Evolutionary conservation across 2,329 filamentous ascomycete species (phyloP), one percentile per base, ranked within the genome.

Genomic region (Phyllosticta citribraziliensis): DNA sequence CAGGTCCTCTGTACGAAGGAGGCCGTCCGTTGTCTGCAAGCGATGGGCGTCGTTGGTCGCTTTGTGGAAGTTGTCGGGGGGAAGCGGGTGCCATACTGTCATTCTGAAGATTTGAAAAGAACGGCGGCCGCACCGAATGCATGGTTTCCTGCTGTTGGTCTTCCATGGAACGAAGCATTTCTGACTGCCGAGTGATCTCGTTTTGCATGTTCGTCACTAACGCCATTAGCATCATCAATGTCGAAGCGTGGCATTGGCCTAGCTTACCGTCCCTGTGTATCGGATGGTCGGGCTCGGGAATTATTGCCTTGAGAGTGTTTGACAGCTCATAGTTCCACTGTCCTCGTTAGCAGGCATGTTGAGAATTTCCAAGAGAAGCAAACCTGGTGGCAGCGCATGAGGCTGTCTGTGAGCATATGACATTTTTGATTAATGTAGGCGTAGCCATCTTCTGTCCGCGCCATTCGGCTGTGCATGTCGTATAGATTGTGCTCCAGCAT

Each of bases 321-420:
- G 90, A 88, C 63, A 97, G 81, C 58, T 96, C 91, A 70, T 92
- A 87, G 70, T 91, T 95, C 80, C 91, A 90, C 76, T 94, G n/a
- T 11, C 52, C 53, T 25, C 60, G 64, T 63, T 35, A 65, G 62
- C n/a, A 63, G 12, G 9, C 9, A 35, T 53, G 2, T 14, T 22
- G 19, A n/a, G 20, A 50, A 11, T 19, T 25, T 52, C 10, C 3
- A 30, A 25, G 27, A 62, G 62, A 60, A 62, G 30, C 79, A 66
- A 74, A 86, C 83, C 74, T 86, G 84, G 66, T 88, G 83, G 68
- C 85, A 87, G 70, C 89, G 86, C 65, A 83, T 80, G 67, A 97
- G 81, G 20, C 88, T 88, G 62, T 97, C 93, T 70, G 91, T 85
- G 67, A 95, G 82, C 14, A 87, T 82, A 70, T 94, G 88, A 70